Percentiles rank a stretch among this genome's conserved stretches.
phyloP scores from a whole-genome alignment of 2,329 filamentous ascomycete species.

The Atkinsonella hypoxylon region DNA sequence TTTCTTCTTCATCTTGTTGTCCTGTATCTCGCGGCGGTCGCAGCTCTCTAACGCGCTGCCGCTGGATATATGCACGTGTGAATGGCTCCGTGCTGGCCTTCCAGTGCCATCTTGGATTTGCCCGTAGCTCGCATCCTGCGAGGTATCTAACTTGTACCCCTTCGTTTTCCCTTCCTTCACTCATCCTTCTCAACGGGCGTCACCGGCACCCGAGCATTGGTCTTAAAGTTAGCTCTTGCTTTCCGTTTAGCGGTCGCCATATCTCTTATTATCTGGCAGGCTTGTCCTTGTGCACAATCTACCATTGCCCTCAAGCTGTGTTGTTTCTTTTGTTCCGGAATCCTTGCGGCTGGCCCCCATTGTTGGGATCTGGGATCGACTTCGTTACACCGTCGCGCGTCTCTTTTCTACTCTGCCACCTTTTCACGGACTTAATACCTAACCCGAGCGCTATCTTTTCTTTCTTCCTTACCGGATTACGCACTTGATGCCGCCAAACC shows the following conservation, averaged over 20 bases:
- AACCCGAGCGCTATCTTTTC: not conserved
- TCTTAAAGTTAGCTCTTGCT: not conserved
- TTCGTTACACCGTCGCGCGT: not conserved
- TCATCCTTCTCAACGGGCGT: not conserved
- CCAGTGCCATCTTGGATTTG: not conserved
- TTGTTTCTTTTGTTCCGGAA: not conserved
- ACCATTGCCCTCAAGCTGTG: too few species aligned
- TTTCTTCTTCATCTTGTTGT: not conserved
- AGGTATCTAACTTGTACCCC: not conserved
- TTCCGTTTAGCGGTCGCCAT: not conserved
- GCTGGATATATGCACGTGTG: not conserved
- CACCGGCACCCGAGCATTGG: not conserved
- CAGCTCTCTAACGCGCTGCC: not conserved
- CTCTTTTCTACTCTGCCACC: not conserved
- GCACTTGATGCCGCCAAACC: too few species aligned
- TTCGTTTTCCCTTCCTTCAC: not conserved
- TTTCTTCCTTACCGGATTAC: too few species aligned
- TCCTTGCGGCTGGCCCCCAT: not conserved
- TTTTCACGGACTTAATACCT: not conserved
- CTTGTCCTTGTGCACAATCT: not conserved
- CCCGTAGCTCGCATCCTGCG: not conserved
- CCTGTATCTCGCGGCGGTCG: not conserved
- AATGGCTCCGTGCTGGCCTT: not conserved
- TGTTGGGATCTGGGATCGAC: not conserved
- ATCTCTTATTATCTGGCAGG: not conserved